Evolutionary conservation across 257 asterid species (phyloP).

Genomic region (Coffea canephora): DNA sequence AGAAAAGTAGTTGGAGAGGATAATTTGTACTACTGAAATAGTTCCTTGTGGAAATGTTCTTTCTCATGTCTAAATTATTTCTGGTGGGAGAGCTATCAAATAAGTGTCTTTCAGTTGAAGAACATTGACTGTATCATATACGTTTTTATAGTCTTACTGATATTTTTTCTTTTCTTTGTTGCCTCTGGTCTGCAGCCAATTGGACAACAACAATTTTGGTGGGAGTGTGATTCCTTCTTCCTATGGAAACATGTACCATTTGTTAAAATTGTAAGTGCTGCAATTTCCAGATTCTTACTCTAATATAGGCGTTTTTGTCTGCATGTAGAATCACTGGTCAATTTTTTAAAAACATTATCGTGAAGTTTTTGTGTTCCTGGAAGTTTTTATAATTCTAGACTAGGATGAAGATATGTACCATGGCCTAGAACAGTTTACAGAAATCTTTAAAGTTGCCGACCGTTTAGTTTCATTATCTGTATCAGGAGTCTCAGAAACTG

Average conservation of each 20-base stretch:
- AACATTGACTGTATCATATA: not conserved
- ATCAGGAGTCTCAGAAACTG: slow-evolving; percentile 99
- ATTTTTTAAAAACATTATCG: not conserved
- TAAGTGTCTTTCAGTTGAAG: not conserved
- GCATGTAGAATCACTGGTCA: not conserved
- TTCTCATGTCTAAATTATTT: not conserved
- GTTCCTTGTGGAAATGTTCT: not conserved
- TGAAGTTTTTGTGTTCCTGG: not conserved
- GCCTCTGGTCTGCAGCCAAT: slow-evolving; percentile 60
- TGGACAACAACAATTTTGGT: slow-evolving; percentile 74
- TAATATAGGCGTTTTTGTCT: not conserved
- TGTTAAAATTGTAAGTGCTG: slow-evolving; percentile 74
- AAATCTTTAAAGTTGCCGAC: slow-evolving; percentile 8
- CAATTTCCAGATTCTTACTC: slow-evolving; percentile 13
- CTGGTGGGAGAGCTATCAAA: not conserved
- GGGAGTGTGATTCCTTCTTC: slow-evolving; percentile 70
- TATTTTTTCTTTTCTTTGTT: slow-evolving; percentile 9
- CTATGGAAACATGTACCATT: slow-evolving; percentile 61
- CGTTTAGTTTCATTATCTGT: slow-evolving; percentile 18
- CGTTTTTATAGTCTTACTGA: not conserved
- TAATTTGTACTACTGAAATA: not conserved
- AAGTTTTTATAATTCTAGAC: not conserved
- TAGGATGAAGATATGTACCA: not conserved
- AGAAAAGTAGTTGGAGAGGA: not conserved
- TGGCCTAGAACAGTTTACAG: not conserved